Conservation (phyloP, 2,329 filamentous ascomycete species). For the Monosporascus sp. region DNA sequence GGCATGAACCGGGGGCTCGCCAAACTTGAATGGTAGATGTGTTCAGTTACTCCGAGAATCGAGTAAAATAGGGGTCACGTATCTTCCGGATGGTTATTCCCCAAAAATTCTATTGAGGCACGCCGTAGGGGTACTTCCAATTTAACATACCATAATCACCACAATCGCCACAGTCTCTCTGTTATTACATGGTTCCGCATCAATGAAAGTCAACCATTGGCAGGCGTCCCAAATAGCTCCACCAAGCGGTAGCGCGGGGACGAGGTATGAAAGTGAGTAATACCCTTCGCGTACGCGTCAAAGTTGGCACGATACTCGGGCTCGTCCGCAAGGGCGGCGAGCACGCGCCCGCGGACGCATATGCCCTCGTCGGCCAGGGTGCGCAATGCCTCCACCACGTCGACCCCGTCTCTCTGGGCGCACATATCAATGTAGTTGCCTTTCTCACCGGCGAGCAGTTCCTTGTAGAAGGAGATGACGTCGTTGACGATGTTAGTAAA, state of each 20-base stretch:
- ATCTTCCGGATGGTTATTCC: too few species aligned
- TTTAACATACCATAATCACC: too few species aligned
- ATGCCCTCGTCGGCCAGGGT: slow-evolving; percentile 3
- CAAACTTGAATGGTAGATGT: too few species aligned
- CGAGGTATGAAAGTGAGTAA: slow-evolving; percentile 6
- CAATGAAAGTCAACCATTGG: not conserved
- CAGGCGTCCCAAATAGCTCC: slow-evolving; percentile 1
- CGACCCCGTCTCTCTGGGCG: slow-evolving; percentile 4
- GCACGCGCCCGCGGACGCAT: not conserved
- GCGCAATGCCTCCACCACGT: not conserved
- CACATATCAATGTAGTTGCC: slow-evolving; percentile 7
- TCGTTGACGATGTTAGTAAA: slow-evolving; percentile 8
- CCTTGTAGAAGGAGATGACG: slow-evolving; percentile 10
- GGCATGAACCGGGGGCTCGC: too few species aligned
- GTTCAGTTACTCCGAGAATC: too few species aligned
- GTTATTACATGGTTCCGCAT: too few species aligned
- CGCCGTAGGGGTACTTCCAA: too few species aligned
- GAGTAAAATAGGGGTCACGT: too few species aligned
- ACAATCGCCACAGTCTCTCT: too few species aligned
- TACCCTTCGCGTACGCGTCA: slow-evolving; percentile 5
- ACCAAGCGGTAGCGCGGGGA: slow-evolving; percentile 5
- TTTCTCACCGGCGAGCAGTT: slow-evolving; percentile 4
- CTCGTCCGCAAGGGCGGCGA: not conserved
- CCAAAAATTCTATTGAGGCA: too few species aligned
- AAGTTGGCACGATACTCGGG: slow-evolving; percentile 7